Base-by-base conservation (phyloP, 345 rosid genomes). In the Boechera divaricarpa region DNA sequence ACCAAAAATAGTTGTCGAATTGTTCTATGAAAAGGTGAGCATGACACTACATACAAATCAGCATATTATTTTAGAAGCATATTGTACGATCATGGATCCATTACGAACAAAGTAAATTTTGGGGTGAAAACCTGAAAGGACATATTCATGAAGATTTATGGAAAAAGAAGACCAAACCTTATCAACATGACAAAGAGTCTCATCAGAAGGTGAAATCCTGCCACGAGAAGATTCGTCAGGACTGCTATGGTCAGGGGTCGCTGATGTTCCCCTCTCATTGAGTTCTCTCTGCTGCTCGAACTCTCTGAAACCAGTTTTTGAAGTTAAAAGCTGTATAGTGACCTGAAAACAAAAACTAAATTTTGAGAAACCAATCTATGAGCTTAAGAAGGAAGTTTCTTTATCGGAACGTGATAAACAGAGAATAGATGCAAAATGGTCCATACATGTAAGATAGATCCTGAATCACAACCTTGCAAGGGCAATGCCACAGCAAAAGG, bases 261-360 rank as follows among this genome's bases (percentile, higher is more conserved):
- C 67, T 81, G 81, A 91, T 63, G 93, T 79, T 70, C 96, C 98
- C 82, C 83, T 85, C 72, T 94, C 98, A 75, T 93, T 87, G 65
- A 85, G 84, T 81, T 94, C 98, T 82, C 99, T 86, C 79, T 92
- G 98, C 84, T 88, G 99, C 82, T 95, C 99, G 68, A 95, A 95
- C 84, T 95, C 98, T 79, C 99, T 95, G 86, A 95, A 95, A 62
- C 99, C 99, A 60, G 99, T 95, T 86, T 92, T 95, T 16, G 98
- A 90, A 39, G 98, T 95, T 70, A 95, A 89, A 82, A 95, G 89
- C 85, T 95, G 99, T 73, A 88, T 83, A 6, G 97, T 91, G 58
- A 90, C 96, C 99, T 95, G 91, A 32, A 63, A 79, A 58, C 31
- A 36, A 65, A 61, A 36, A 67, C 3, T 21, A 49, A 72, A 69